Evolutionary conservation across 352 stramenopile genomes (phyloP).

Genomic region (Halophytophthora batemanensis): DNA sequence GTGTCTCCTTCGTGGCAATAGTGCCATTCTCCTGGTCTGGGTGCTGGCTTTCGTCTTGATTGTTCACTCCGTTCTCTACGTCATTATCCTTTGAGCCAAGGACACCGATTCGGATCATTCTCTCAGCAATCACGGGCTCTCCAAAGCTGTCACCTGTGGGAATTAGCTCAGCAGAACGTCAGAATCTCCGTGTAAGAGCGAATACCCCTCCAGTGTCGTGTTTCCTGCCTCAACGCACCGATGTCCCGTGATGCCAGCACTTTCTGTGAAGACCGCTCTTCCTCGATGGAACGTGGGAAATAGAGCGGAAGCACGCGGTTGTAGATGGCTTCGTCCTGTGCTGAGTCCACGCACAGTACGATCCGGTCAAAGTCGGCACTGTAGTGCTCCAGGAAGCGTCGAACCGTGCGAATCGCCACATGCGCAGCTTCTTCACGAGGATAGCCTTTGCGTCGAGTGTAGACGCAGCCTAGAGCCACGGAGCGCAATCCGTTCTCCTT

Average conservation of each 20-base stretch:
- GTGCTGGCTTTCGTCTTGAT: slow-evolving; percentile 16
- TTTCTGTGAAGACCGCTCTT: slow-evolving; percentile 27
- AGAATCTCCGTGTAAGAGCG: neutral
- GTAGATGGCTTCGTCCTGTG: slow-evolving; percentile 63
- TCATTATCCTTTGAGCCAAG: slow-evolving; percentile 12
- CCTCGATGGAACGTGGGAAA: slow-evolving; percentile 48
- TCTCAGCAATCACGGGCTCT: slow-evolving; percentile 76
- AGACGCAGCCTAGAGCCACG: slow-evolving; percentile 78
- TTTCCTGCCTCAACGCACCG: too few relatives aligned
- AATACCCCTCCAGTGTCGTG: neutral
- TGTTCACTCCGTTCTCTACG: slow-evolving; percentile 19
- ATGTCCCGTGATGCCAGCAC: slow-evolving; percentile 37
- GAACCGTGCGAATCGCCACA: slow-evolving; percentile 61
- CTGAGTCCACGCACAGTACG: slow-evolving; percentile 63
- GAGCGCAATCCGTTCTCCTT: slow-evolving; percentile 59
- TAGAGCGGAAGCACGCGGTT: slow-evolving; percentile 67
- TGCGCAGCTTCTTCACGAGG: slow-evolving; percentile 77
- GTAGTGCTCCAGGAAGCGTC: slow-evolving; percentile 80
- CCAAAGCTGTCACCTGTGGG: slow-evolving; percentile 56
- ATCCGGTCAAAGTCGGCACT: slow-evolving; percentile 50
- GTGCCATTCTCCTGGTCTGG: neutral
- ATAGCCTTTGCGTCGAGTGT: slow-evolving; percentile 69
- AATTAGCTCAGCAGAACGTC: neutral
- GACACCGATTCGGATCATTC: slow-evolving; percentile 70
- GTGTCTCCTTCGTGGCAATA: neutral